Percentiles rank a stretch among this genome's conserved stretches.
Evolutionary conservation across 2,329 filamentous ascomycete genomes (phyloP).

Genomic region (Onygena corvina): DNA sequence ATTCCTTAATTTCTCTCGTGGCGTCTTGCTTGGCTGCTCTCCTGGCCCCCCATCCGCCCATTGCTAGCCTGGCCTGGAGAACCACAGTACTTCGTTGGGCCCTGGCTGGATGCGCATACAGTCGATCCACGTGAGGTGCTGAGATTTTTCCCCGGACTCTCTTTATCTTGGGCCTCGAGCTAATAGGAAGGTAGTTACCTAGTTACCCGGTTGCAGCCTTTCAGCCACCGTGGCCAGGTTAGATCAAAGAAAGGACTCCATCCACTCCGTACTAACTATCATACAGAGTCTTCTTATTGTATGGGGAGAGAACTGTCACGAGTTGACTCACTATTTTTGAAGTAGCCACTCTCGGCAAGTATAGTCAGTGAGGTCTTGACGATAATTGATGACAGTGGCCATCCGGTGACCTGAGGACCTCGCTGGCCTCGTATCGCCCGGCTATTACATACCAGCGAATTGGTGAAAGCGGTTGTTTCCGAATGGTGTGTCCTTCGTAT

Average conservation of each 20-base stretch:
- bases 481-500: no score
- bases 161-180: not conserved
- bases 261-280: no score
- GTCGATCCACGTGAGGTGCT: not conserved
- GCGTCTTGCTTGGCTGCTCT: not conserved
- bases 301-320: no score
- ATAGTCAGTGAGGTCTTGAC: no score
- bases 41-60: not conserved
- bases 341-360: no score
- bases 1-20: not conserved
- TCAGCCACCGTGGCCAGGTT: no score
- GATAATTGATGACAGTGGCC: not conserved
- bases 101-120: no score
- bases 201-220: slow-evolving; percentile 1
- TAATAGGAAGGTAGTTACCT: not conserved
- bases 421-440: not conserved
- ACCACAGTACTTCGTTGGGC: no score
- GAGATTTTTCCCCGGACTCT: not conserved
- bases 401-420: not conserved
- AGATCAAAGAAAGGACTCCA: no score
- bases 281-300: not conserved
- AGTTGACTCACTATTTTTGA: no score
- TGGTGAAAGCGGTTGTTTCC: no score
- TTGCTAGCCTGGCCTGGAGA: not conserved
- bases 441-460: no score